These are phyloP conservation scores for Colletotrichum phormii DNA, from an alignment of 2,329 filamentous ascomycete genomes.

Conservation along the genomic window DNA sequence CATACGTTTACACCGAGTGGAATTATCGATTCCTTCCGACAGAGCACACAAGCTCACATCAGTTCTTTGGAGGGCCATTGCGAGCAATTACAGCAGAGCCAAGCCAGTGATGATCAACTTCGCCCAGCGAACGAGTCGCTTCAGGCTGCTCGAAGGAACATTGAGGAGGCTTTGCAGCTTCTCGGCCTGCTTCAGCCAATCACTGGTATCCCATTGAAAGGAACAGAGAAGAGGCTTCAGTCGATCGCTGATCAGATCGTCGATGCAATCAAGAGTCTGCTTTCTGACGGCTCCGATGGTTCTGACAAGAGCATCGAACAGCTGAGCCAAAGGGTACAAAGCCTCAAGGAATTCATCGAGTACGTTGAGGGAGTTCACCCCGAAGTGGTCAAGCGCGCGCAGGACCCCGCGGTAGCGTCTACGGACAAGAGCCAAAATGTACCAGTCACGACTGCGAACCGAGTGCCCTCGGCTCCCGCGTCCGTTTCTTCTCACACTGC, in stretches of 20 bases:
- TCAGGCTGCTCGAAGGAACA: constrained; percentile 8
- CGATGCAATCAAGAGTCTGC: constrained; percentile 5
- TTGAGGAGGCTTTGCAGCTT: constrained; percentile 14
- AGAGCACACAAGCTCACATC: constrained; percentile 14
- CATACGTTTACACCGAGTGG: constrained; percentile 27
- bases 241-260: constrained; percentile 27
- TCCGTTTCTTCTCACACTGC: constrained; percentile 30
- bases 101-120: not conserved
- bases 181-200: constrained; percentile 26
- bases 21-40: constrained; percentile 28
- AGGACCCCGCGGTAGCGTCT: constrained; percentile 1
- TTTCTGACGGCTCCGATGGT: not conserved
- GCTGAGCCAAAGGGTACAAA: constrained; percentile 23
- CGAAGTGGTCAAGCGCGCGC: constrained; percentile 25
- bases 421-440: not conserved
- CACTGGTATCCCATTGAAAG: constrained; percentile 25
- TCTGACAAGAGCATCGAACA: constrained; percentile 4
- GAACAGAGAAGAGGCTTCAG: constrained; percentile 29
- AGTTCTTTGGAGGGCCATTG: constrained; percentile 14
- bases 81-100: constrained; percentile 22
- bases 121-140: constrained; percentile 6
- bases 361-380: constrained; percentile 33
- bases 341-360: constrained; percentile 33
- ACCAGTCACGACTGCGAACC: not conserved
- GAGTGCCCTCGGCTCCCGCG: constrained; percentile 25